Evolutionary conservation across 495 filamentous ascomycete species (phyloP).

Genomic region (Hypoxylon rickii): DNA sequence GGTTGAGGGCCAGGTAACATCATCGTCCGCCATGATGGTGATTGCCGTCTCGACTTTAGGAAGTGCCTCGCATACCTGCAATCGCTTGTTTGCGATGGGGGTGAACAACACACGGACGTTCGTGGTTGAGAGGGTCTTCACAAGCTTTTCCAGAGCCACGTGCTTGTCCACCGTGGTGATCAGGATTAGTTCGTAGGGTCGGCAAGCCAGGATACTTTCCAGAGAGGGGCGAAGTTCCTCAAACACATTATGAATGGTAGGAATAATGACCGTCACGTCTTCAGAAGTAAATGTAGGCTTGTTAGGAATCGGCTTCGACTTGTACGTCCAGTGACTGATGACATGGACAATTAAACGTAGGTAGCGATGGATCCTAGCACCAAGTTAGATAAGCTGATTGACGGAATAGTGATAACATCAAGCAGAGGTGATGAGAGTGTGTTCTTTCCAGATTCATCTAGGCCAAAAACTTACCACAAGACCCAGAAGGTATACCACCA

Average conservation of each 20-base stretch:
- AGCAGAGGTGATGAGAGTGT: too few relatives aligned
- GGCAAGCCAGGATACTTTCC: constrained; percentile 59
- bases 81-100: constrained; percentile 50
- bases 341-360: constrained; percentile 52
- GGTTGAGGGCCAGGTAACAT: constrained; percentile 58
- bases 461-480: constrained; percentile 54
- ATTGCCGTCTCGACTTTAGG: constrained; percentile 49
- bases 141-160: constrained; percentile 49
- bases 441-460: too few relatives aligned
- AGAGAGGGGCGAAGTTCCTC: constrained; percentile 57
- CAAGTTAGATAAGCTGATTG: constrained; percentile 22
- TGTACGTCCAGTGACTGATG: constrained; percentile 52
- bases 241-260: constrained; percentile 57
- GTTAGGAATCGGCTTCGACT: constrained; percentile 40
- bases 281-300: constrained; percentile 43
- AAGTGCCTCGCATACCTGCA: constrained; percentile 50
- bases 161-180: constrained; percentile 60
- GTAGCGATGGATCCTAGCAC: constrained; percentile 53
- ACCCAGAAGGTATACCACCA: constrained; percentile 47
- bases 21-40: constrained; percentile 57
- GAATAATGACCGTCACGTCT: constrained; percentile 61
- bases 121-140: constrained; percentile 44
- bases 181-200: constrained; percentile 56
- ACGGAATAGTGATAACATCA: neutral
- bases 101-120: constrained; percentile 50